Conservation (phyloP, 2,329 filamentous ascomycete genomes). For the Parasarocladium wereldwijsianum region DNA sequence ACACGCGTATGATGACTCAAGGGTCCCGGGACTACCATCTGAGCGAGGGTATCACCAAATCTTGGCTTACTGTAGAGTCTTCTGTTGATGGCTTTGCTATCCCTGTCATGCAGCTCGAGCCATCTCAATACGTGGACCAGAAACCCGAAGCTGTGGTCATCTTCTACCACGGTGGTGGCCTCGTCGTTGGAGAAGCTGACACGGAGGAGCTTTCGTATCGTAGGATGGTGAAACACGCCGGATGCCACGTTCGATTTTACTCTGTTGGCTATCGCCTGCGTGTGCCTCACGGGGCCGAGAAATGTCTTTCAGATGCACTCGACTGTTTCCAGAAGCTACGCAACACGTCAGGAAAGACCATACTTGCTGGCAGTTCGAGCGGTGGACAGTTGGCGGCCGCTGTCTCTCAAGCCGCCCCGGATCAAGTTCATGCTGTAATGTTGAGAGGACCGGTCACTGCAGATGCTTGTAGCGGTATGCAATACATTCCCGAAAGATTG, state of each 20-base stretch:
- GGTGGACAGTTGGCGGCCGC: slow-evolving; percentile 32
- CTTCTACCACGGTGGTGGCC: slow-evolving; percentile 34
- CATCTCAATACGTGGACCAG: slow-evolving; percentile 5
- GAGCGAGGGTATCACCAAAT: slow-evolving; percentile 15
- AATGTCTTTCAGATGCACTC: slow-evolving; percentile 24
- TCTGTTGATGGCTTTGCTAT: slow-evolving; percentile 17
- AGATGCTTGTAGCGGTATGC: slow-evolving; percentile 22
- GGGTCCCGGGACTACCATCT: slow-evolving; percentile 23
- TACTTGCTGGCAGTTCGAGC: slow-evolving; percentile 30
- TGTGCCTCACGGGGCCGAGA: slow-evolving; percentile 21
- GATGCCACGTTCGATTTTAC: slow-evolving; percentile 19
- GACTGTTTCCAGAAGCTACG: slow-evolving; percentile 16
- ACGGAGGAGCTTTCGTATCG: slow-evolving; percentile 33
- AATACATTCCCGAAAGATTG: slow-evolving; percentile 22
- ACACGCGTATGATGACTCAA: slow-evolving; percentile 18
- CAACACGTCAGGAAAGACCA: slow-evolving; percentile 8
- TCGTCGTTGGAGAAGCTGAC: slow-evolving; percentile 31
- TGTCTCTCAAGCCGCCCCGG: slow-evolving; percentile 18
- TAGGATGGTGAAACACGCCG: slow-evolving; percentile 19
- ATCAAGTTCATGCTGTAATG: slow-evolving; percentile 22
- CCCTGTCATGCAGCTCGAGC: slow-evolving; percentile 20
- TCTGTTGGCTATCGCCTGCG: slow-evolving; percentile 31
- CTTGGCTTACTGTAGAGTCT: slow-evolving; percentile 16
- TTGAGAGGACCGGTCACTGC: slow-evolving; percentile 33
- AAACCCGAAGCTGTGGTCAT: slow-evolving; percentile 17